Evolutionary conservation across 2,329 filamentous ascomycete genomes (phyloP).

Genomic region (Harringtonia lauricola): DNA sequence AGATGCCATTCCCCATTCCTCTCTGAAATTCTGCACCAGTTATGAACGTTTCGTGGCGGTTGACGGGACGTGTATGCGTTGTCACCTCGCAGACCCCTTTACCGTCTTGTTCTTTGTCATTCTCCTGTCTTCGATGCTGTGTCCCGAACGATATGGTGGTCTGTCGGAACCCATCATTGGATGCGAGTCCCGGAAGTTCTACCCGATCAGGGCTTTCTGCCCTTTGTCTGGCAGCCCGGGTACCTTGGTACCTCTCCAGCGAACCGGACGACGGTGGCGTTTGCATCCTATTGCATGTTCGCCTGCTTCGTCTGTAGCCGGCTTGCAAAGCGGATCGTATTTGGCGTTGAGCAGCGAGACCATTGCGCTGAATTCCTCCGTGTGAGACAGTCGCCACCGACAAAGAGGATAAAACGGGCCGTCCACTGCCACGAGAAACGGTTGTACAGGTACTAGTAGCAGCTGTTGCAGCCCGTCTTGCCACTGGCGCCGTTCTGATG

Average conservation of each 20-base stretch:
- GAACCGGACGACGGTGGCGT: conserved; percentile 8
- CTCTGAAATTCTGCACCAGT: not conserved
- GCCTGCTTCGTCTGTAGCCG: not conserved
- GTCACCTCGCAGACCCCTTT: not conserved
- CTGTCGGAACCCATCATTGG: conserved; percentile 6
- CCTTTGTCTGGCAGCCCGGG: not conserved
- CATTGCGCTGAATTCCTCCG: no score
- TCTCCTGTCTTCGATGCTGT: not conserved
- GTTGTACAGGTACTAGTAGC: no score
- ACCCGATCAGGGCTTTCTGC: not conserved
- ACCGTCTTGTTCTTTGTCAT: not conserved
- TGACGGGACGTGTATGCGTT: not conserved
- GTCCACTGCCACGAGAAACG: no score
- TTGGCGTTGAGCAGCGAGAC: no score
- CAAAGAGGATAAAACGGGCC: no score
- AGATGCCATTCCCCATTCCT: not conserved
- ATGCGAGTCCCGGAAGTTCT: not conserved
- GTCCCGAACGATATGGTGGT: conserved; percentile 7
- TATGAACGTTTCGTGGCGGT: not conserved
- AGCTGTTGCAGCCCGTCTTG: not conserved
- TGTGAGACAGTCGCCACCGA: no score
- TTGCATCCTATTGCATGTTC: not conserved
- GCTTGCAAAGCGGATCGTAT: no score
- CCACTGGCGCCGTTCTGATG: not conserved
- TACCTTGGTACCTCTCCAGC: not conserved